Evolutionary conservation across 2,329 filamentous ascomycete genomes (phyloP).

Genomic region (Botrytis cinerea): DNA sequence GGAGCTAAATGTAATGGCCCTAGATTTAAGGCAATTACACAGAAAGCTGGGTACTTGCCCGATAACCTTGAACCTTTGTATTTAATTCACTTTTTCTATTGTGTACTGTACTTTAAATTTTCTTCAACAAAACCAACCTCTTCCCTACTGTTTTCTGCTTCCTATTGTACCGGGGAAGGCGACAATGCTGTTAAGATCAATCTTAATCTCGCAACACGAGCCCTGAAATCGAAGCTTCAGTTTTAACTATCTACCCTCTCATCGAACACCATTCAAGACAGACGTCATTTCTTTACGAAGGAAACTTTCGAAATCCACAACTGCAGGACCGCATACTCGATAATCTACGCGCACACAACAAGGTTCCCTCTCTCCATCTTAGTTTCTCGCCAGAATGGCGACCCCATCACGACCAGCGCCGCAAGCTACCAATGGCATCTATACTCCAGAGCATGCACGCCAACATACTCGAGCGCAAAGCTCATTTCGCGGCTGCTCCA

Average conservation of each 20-base stretch:
- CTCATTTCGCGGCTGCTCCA: constrained; percentile 78
- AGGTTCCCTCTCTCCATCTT: not conserved
- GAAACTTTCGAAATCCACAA: not conserved
- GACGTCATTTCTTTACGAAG: constrained; percentile 10
- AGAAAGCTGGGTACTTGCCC: not conserved
- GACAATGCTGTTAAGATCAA: constrained; percentile 17
- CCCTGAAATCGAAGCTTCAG: constrained; percentile 18
- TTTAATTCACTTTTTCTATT: constrained; percentile 18
- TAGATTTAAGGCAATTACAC: not conserved
- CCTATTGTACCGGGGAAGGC: not conserved
- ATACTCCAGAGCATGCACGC: constrained; percentile 31
- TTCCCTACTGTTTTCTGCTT: not conserved
- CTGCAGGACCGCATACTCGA: constrained; percentile 9
- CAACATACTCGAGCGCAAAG: constrained; percentile 28
- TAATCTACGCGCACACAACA: not conserved
- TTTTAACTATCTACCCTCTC: constrained; percentile 1
- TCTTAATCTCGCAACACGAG: constrained; percentile 19
- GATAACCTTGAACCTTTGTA: constrained; percentile 20
- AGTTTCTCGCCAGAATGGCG: constrained; percentile 17
- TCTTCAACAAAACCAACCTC: not conserved
- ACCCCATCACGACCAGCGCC: constrained; percentile 22
- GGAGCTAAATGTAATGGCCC: not conserved
- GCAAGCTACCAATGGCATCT: constrained; percentile 33
- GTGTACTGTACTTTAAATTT: constrained; percentile 14
- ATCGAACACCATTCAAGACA: not conserved